Percentiles rank a stretch among this genome's conserved stretches.
These are phyloP conservation scores for Alternaria ventricosa DNA, from an alignment of 2,329 filamentous ascomycete genomes.

Conservation along the genomic window DNA sequence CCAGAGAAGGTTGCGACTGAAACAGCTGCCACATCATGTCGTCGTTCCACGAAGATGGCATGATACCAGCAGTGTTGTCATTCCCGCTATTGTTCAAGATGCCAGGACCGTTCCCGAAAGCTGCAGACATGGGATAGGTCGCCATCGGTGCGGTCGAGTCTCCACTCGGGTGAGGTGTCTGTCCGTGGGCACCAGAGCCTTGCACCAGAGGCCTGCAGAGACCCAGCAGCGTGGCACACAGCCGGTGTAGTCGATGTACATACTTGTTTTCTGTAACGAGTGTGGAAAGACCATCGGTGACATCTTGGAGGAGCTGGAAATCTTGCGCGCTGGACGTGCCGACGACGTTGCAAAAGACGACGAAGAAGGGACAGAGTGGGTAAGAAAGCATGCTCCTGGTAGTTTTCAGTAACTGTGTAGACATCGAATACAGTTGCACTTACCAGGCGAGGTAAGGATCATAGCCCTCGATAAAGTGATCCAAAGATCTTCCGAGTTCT, in stretches of 20 bases:
- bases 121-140: not conserved
- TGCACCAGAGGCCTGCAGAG: constrained; percentile 41
- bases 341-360: constrained; percentile 48
- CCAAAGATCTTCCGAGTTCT: constrained; percentile 26
- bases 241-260: constrained; percentile 34
- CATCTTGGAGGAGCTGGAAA: constrained; percentile 40
- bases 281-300: constrained; percentile 35
- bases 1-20: constrained; percentile 41
- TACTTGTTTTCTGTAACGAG: constrained; percentile 41
- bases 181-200: not conserved
- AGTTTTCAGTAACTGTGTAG: constrained; percentile 7
- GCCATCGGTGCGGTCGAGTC: not conserved
- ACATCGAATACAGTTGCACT: not conserved
- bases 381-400: constrained; percentile 44
- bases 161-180: not conserved
- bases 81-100: not conserved
- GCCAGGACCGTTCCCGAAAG: not conserved
- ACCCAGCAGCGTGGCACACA: constrained; percentile 37
- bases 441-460: constrained; percentile 42
- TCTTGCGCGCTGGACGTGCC: constrained; percentile 40
- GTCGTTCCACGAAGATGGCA: constrained; percentile 38
- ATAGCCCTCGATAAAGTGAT: constrained; percentile 40
- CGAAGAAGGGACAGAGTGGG: constrained; percentile 44
- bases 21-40: constrained; percentile 46
- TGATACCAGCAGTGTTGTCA: constrained; percentile 3